phyloP scores from a whole-genome alignment of 805 yeast species.

The Ogataea naganishii region DNA sequence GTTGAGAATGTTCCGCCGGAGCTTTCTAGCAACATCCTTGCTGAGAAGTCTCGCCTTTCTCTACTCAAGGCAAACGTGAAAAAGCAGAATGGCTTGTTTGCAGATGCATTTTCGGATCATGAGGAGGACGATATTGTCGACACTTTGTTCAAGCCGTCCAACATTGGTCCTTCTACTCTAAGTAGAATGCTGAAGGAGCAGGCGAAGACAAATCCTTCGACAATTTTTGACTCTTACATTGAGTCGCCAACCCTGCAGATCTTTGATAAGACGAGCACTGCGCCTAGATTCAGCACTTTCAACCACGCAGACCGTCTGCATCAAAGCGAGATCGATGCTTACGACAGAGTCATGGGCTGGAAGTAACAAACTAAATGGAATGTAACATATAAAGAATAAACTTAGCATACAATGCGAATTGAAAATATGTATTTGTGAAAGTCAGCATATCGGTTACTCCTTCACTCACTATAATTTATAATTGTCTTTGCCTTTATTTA shows the following conservation, averaged over 20 bases:
- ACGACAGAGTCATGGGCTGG: slow-evolving; percentile 21
- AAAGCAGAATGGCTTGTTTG: slow-evolving; percentile 5
- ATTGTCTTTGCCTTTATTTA: no score
- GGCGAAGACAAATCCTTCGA: slow-evolving; percentile 13
- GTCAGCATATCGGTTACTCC: no score
- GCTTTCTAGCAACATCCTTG: neutral
- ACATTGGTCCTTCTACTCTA: slow-evolving; percentile 12
- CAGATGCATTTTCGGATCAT: slow-evolving; percentile 16
- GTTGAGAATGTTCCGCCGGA: neutral
- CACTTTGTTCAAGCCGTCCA: slow-evolving; percentile 17
- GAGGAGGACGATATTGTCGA: slow-evolving; percentile 12
- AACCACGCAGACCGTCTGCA: slow-evolving; percentile 11
- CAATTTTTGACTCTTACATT: slow-evolving; percentile 20
- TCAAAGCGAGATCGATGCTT: slow-evolving; percentile 17
- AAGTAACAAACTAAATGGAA: neutral
- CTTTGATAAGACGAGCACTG: slow-evolving; percentile 12
- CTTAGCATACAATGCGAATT: no score
- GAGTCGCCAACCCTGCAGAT: no score
- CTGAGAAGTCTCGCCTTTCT: no score
- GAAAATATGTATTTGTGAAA: no score
- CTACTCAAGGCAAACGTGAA: neutral
- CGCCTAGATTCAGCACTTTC: slow-evolving; percentile 14
- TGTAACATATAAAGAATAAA: no score
- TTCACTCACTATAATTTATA: no score
- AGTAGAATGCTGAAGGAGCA: slow-evolving; percentile 13